phyloP scores from a whole-genome alignment of 345 rosid genomes.

The Microthlaspi erraticum region DNA sequence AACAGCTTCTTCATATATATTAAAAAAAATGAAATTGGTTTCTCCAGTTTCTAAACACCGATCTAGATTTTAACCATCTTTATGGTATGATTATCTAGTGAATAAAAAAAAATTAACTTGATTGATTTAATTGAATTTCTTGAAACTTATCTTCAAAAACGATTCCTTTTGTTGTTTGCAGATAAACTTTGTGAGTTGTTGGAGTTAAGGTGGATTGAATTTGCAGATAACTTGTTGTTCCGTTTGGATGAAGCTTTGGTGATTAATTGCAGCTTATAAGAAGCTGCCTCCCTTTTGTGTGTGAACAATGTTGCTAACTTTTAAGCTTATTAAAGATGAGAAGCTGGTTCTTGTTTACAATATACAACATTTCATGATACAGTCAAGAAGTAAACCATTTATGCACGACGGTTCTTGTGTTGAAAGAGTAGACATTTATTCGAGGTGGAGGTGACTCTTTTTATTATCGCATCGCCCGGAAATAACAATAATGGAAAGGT shows the following conservation, averaged over 20 bases:
- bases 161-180: neutral
- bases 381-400: conserved; percentile 58
- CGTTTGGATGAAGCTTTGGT: conserved; percentile 54
- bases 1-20: neutral
- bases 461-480: conserved; percentile 38
- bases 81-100: neutral
- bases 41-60: conserved; percentile 6
- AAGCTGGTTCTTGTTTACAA: conserved; percentile 49
- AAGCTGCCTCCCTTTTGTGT: conserved; percentile 60
- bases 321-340: conserved; percentile 57
- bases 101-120: neutral
- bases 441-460: conserved; percentile 58
- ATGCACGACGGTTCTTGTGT: conserved; percentile 48
- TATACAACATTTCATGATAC: conserved; percentile 63
- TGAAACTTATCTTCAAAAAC: too few relatives aligned
- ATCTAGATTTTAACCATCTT: conserved; percentile 2
- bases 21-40: neutral
- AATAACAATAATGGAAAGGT: conserved; percentile 76
- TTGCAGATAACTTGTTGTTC: neutral
- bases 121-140: neutral
- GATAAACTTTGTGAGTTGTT: conserved; percentile 6
- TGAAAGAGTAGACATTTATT: conserved; percentile 57
- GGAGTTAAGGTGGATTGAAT: neutral
- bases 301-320: conserved; percentile 69
- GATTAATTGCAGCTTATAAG: conserved; percentile 77